Base-by-base conservation (phyloP, 176 grass and related monocot species). In the Ensete ventricosum region DNA sequence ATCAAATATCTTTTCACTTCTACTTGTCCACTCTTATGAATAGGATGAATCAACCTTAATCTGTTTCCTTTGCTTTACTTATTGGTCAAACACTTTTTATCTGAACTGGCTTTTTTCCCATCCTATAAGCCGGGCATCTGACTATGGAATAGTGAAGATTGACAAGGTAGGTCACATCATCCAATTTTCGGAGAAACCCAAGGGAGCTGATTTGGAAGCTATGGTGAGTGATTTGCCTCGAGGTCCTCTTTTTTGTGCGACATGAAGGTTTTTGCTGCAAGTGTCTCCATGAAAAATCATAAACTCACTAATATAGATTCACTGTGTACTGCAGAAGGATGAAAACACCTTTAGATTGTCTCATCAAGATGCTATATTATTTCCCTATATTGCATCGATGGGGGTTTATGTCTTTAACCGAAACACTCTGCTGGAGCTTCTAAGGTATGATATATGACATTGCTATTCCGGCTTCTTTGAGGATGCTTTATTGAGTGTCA, bases 341-440 rank as follows among this genome's bases (percentile, higher is more conserved):
- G 91, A 88, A n/a, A 84, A 80, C 71, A 82, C 48, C 49, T 88
- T 82, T 43, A 84, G 78, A 65, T 67, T 84, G 55, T 71, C 77
- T 72, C 55, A 73, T 52, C 71, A 55, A 14, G 78, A 85, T 52
- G 19, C 75, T 55, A 52, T 69, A 3, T 80, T 83, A 75, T 74
- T 81, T 62, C 83, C 85, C 2, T 96, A 83, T 64, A 88, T 96
- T 25, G 88, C 91, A 53, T 96, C 88, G n/a, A 96, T 87, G 91
- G 91, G 88, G n/a, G 82, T 96, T 73, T 96, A 96, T 78, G 85
- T 90, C 69, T 96, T 96, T n/a, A 96, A 88, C 80, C 80, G 84
- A 75, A 65, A 90, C 55, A 64, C 78, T 51, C 81, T 96, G 34
- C 82, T 86, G 59, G 73, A 86, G 23, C 68, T 90, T 70, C 85